These are phyloP conservation scores for Salmacisia buchloeana DNA, from an alignment of 1,284 basidiomycete species.

Conservation along the genomic window DNA sequence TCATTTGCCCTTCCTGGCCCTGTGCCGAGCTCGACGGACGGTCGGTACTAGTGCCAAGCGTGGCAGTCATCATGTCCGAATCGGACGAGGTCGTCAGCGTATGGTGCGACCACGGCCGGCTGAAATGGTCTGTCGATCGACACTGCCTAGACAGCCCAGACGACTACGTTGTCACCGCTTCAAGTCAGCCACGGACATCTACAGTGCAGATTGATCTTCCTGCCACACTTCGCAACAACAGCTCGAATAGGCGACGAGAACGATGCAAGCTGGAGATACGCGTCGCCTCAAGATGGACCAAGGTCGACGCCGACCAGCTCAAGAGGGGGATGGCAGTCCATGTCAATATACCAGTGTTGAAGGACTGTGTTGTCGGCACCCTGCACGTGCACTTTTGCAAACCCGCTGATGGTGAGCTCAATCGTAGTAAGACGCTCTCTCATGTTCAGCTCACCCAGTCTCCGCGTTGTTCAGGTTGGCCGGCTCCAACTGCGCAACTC, in stretches of 20 bases:
- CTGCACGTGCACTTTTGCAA: neutral
- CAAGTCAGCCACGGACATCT: too few species aligned
- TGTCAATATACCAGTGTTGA: neutral
- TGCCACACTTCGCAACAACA: neutral
- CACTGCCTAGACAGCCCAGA: too few species aligned
- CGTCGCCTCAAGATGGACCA: neutral
- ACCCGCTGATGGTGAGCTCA: neutral
- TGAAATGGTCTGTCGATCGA: too few species aligned
- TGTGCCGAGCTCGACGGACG: neutral
- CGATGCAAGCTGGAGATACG: neutral
- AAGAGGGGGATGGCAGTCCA: neutral
- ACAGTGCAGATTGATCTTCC: neutral
- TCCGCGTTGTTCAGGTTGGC: neutral
- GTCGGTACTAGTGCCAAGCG: neutral
- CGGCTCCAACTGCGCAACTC: neutral
- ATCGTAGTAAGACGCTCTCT: neutral
- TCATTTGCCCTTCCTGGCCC: neutral
- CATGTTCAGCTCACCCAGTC: neutral
- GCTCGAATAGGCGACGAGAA: neutral
- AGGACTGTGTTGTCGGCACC: neutral
- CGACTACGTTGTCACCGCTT: too few species aligned
- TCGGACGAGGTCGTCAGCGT: neutral
- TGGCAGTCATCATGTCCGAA: neutral
- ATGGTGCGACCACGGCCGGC: slow-evolving; percentile 2
- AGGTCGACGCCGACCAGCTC: neutral